phyloP scores from a whole-genome alignment of 345 rosid genomes.

The Ceriops zippeliana region DNA sequence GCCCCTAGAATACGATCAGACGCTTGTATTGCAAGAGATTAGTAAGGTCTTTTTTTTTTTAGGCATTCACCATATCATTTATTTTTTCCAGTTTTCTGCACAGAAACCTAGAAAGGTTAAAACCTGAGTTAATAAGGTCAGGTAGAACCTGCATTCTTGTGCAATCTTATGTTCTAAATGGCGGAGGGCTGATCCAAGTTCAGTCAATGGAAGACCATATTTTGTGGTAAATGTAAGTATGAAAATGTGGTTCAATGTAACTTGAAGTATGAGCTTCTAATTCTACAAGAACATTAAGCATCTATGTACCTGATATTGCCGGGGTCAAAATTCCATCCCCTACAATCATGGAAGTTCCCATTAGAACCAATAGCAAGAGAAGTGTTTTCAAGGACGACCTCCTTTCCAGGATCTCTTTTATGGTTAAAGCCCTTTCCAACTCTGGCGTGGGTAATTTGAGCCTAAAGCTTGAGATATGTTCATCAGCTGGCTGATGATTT shows the following conservation, averaged over 20 bases:
- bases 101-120: too few relatives aligned
- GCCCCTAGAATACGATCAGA: too few relatives aligned
- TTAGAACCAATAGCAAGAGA: conserved; percentile 73
- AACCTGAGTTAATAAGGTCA: too few relatives aligned
- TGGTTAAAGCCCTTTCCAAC: conserved; percentile 71
- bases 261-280: neutral
- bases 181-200: neutral
- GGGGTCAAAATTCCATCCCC: conserved; percentile 98
- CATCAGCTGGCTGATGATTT: conserved; percentile 93
- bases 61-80: too few relatives aligned
- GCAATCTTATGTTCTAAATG: neutral
- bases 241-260: neutral
- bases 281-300: conserved; percentile 1
- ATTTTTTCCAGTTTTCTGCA: too few relatives aligned
- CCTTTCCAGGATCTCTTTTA: conserved; percentile 76
- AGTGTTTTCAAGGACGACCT: conserved; percentile 67
- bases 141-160: neutral
- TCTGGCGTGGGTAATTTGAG: conserved; percentile 95
- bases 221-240: neutral
- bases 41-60: too few relatives aligned
- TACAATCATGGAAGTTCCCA: conserved; percentile 97
- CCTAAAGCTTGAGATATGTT: conserved; percentile 78
- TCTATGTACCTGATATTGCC: conserved; percentile 75
- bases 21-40: too few relatives aligned
- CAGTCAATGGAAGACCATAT: neutral